phyloP scores from a whole-genome alignment of 1,139 yeast species.

The Fermentozyma sake region DNA sequence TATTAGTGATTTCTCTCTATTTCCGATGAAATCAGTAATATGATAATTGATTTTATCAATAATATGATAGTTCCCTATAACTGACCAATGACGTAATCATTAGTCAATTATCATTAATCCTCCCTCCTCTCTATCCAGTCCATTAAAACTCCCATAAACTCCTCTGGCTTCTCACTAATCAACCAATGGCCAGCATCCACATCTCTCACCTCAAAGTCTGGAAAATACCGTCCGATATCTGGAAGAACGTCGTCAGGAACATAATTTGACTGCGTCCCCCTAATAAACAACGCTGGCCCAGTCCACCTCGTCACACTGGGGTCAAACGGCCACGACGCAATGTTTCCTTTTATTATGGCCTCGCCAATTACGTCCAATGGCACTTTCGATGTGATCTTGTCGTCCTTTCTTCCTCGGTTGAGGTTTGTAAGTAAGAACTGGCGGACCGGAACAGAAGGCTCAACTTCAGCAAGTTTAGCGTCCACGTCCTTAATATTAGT shows the following conservation, averaged over 20 bases:
- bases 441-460: slow-evolving; percentile 56
- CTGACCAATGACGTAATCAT: background rate
- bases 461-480: slow-evolving; percentile 55
- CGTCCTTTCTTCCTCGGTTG: slow-evolving; percentile 40
- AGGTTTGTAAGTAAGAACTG: slow-evolving; percentile 77
- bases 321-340: slow-evolving; percentile 78
- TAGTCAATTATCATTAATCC: slow-evolving; percentile 25
- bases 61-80: background rate
- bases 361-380: slow-evolving; percentile 69
- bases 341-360: slow-evolving; percentile 55
- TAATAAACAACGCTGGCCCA: slow-evolving; percentile 72
- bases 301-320: slow-evolving; percentile 49
- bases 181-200: slow-evolving; percentile 92
- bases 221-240: slow-evolving; percentile 74
- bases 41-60: too few relatives aligned
- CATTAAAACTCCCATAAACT: slow-evolving; percentile 53
- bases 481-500: slow-evolving; percentile 66
- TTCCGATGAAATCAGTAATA: background rate
- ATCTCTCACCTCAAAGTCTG: slow-evolving; percentile 68
- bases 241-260: slow-evolving; percentile 84
- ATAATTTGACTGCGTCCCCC: slow-evolving; percentile 75
- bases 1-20: background rate
- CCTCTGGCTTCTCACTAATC: slow-evolving; percentile 72
- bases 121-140: slow-evolving; percentile 59
- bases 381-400: slow-evolving; percentile 44